Percentiles rank a stretch among this genome's conserved stretches.
These are phyloP conservation scores for Ilyonectria mors-panacis DNA, from an alignment of 2,329 filamentous ascomycete species.

Conservation along the genomic window DNA sequence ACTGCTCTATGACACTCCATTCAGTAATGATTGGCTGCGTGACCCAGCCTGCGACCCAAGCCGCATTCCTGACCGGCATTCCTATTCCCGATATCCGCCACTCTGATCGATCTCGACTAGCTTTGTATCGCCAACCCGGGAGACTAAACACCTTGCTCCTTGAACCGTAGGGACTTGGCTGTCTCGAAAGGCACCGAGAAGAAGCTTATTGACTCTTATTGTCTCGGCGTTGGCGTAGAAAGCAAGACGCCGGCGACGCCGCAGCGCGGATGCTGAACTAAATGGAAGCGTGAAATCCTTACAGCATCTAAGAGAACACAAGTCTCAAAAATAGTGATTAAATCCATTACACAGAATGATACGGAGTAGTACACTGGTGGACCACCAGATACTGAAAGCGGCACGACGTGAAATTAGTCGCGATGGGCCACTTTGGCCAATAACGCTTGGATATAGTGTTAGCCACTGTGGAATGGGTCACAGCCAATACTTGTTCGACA, in stretches of 20 bases:
- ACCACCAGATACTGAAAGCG: not conserved
- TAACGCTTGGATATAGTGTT: conserved; percentile 13
- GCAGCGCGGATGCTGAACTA: too few species aligned
- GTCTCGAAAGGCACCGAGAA: not conserved
- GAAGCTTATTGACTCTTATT: not conserved
- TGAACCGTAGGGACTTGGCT: not conserved
- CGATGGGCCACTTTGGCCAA: not conserved
- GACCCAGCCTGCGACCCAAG: not conserved
- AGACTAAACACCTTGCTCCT: not conserved
- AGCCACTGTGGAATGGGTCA: conserved; percentile 9
- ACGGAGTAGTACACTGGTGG: not conserved
- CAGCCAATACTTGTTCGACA: not conserved
- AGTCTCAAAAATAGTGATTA: not conserved
- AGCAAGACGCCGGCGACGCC: not conserved
- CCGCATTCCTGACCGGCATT: conserved; percentile 3
- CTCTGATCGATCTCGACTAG: not conserved
- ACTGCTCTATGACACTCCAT: not conserved
- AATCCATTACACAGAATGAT: not conserved
- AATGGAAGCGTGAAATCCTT: not conserved
- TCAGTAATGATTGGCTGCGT: not conserved
- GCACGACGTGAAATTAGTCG: conserved; percentile 14
- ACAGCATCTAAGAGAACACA: not conserved
- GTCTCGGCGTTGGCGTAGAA: not conserved
- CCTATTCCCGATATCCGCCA: not conserved
- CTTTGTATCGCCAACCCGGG: not conserved